phyloP scores from a whole-genome alignment of 1,284 basidiomycete species.

The Rhodotorula sp. region DNA sequence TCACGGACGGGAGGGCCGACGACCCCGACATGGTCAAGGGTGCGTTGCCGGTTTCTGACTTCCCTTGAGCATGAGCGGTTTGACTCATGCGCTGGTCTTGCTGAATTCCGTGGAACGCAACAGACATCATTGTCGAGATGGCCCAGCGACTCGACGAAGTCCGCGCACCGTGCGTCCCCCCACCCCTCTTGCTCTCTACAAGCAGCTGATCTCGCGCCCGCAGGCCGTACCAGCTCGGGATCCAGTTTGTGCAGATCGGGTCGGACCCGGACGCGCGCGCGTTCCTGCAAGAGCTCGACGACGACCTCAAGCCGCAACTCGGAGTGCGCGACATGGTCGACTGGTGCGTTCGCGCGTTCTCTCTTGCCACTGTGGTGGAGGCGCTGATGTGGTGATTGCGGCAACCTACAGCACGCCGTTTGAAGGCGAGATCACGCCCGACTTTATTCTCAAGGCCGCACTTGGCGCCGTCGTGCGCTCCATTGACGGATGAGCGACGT shows the following conservation, averaged over 20 bases:
- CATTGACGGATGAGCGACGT: conserved; percentile 9
- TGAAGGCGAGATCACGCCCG: conserved; percentile 13
- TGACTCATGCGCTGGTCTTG: not conserved
- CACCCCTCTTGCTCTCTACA: not conserved
- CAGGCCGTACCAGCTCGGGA: conserved; percentile 39
- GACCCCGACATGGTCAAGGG: conserved; percentile 29
- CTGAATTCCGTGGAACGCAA: not conserved
- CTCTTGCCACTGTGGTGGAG: too few relatives aligned
- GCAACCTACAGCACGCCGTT: conserved; percentile 14
- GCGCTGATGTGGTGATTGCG: not conserved
- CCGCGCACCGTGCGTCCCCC: conserved; percentile 19
- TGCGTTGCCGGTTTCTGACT: too few relatives aligned
- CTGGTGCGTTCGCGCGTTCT: not conserved
- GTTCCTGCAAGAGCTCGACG: conserved; percentile 41
- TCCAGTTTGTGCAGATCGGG: conserved; percentile 40
- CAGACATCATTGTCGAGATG: conserved; percentile 35
- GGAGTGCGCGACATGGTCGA: conserved; percentile 38
- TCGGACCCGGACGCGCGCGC: conserved; percentile 34
- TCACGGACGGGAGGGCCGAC: conserved; percentile 40
- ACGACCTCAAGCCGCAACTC: conserved; percentile 36
- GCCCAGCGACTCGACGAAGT: conserved; percentile 37
- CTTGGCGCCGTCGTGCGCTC: conserved; percentile 26
- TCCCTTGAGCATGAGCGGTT: too few relatives aligned
- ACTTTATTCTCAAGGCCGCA: conserved; percentile 31
- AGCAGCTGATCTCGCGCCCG: not conserved